These are phyloP conservation scores for Turnera subulata DNA, from an alignment of 345 rosid genomes.

Conservation along the genomic window DNA sequence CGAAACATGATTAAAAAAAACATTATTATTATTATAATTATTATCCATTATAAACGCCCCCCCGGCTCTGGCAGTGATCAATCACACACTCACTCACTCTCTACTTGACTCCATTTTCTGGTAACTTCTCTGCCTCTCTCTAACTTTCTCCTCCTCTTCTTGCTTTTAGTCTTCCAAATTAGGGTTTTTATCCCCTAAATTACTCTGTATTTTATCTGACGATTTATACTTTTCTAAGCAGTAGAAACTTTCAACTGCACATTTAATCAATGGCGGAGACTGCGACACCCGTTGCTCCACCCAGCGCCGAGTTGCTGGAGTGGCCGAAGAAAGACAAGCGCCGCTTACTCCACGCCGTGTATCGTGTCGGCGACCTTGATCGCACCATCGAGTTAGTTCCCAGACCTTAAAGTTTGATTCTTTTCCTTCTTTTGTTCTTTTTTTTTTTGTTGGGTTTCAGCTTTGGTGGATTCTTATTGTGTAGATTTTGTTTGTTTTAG, in stretches of 20 bases:
- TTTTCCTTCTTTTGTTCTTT: not conserved
- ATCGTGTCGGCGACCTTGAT: constrained; percentile 87
- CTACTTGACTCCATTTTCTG: too few species aligned
- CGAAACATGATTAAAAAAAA: too few species aligned
- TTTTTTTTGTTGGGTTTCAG: not conserved
- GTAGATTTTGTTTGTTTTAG: constrained; percentile 23
- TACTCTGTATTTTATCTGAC: too few species aligned
- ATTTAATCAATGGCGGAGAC: constrained; percentile 30
- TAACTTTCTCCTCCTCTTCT: too few species aligned
- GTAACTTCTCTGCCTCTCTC: too few species aligned
- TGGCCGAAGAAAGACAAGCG: constrained; percentile 93
- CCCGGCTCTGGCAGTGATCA: too few species aligned
- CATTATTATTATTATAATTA: too few species aligned
- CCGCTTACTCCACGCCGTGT: constrained; percentile 81
- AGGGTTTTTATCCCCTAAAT: too few species aligned
- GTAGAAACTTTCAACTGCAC: not conserved
- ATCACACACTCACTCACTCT: too few species aligned
- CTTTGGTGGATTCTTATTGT: not conserved
- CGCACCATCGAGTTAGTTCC: constrained; percentile 68
- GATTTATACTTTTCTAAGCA: too few species aligned
- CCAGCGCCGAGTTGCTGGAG: constrained; percentile 56
- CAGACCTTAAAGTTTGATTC: not conserved
- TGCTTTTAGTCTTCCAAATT: too few species aligned
- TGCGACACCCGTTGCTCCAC: constrained; percentile 34
- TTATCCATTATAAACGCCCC: too few species aligned